phyloP scores from a whole-genome alignment of 2,329 filamentous ascomycete genomes.

The Monascus ruber region DNA sequence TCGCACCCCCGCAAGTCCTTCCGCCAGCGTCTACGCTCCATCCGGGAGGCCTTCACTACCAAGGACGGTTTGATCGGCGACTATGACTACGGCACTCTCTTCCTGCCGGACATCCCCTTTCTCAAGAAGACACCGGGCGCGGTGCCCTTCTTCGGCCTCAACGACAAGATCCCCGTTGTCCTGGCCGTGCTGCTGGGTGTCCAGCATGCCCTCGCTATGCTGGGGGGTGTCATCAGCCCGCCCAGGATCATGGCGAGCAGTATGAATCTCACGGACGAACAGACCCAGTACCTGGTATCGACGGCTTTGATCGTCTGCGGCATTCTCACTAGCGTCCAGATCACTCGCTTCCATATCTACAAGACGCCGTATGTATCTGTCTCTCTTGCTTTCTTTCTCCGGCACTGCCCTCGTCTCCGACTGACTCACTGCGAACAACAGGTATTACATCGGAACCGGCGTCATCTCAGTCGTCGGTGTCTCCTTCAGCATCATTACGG shows the following conservation, averaged over 20 bases:
- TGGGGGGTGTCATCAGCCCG: neutral
- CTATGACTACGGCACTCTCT: slow-evolving; percentile 86
- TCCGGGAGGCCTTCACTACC: neutral
- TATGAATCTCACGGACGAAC: neutral
- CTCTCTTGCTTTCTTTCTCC: neutral
- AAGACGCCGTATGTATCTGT: slow-evolving; percentile 27
- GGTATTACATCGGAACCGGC: slow-evolving; percentile 54
- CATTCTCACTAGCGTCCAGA: slow-evolving; percentile 54
- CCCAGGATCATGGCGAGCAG: neutral
- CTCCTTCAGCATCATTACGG: slow-evolving; percentile 55
- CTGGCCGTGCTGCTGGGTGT: slow-evolving; percentile 56
- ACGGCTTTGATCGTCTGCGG: slow-evolving; percentile 58
- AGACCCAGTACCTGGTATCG: slow-evolving; percentile 49
- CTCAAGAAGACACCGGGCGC: slow-evolving; percentile 50
- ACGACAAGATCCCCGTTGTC: slow-evolving; percentile 57
- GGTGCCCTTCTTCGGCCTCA: slow-evolving; percentile 59
- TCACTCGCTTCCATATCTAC: slow-evolving; percentile 53
- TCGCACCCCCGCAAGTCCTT: neutral
- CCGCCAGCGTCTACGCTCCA: neutral
- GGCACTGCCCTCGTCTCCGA: neutral
- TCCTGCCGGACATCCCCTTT: slow-evolving; percentile 72
- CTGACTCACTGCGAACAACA: slow-evolving; percentile 12
- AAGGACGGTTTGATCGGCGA: slow-evolving; percentile 66
- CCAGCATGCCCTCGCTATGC: slow-evolving; percentile 59
- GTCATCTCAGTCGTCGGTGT: slow-evolving; percentile 58